Evolutionary conservation across 768 basidiomycete genomes (phyloP), one percentile per base, ranked within the genome.

Genomic region (Tylopilus intermedius): DNA sequence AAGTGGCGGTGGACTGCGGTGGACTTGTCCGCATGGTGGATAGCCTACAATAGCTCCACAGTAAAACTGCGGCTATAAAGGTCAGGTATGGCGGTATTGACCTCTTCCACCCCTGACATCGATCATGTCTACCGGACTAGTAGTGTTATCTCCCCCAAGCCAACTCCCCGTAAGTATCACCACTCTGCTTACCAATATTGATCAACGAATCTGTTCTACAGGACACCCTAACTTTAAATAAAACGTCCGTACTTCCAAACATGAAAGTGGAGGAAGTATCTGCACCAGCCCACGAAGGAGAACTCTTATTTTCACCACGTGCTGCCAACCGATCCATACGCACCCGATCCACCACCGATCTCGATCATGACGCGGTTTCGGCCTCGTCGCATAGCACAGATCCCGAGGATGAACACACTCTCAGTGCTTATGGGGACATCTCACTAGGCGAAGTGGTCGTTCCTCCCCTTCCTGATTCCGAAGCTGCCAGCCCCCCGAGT

Each of bases 341-440:
- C 6, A 15, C 40, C 33, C 38, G 40, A 18, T 38, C 56, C 6
- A 2, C 11, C 30, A 15, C 27, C 9, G n/a, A 50, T 33, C 11
- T n/a, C n/a, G 39, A 51, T 29, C n/a, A 22, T 2, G 47, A 57
- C 22, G 14, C 43, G 9, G 7, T 8, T 9, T 38, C 24, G 11
- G 6, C 15, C 22, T 8, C 37, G 21, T 26, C 40, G 40, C 46
- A 43, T 5, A 30, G 24, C 18, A 41, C 5, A 48, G 57, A 58
- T 22, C 26, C 21, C 1, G 69, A 76, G 8, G 71, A 75, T 15
- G 70, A 73, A 51, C 58, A 78, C 56, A 74, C 70, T 0, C 57
- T 81, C 40, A 69, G 63, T 26, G 74, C 68, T 11, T 79, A 68
- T 38, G 78, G 79, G 8, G 76, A 79, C 24, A 72, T 78, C 24